phyloP scores from a whole-genome alignment of 2,329 filamentous ascomycete species.

The Microcyclosporella mali region DNA sequence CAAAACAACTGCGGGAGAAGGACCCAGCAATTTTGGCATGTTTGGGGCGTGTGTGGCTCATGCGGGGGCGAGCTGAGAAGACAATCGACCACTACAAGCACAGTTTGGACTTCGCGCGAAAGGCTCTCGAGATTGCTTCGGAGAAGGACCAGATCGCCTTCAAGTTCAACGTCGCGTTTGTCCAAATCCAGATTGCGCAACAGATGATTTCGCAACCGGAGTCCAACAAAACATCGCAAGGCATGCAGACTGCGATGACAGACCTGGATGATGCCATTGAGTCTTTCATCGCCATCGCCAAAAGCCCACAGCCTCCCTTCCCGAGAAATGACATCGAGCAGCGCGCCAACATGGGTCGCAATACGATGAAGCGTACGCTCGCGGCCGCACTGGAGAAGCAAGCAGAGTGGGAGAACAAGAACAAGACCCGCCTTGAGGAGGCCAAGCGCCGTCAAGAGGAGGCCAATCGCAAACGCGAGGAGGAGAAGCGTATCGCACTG shows the following conservation, averaged over 20 bases:
- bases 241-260: conserved; percentile 71
- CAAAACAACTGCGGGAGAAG: conserved; percentile 66
- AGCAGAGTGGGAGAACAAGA: conserved; percentile 86
- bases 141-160: conserved; percentile 71
- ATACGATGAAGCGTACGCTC: conserved; percentile 88
- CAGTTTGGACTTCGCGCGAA: conserved; percentile 57
- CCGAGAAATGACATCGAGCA: conserved; percentile 86
- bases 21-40: conserved; percentile 74
- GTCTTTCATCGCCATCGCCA: conserved; percentile 53
- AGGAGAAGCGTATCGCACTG: conserved; percentile 61
- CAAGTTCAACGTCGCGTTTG: conserved; percentile 96
- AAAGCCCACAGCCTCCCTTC: conserved; percentile 67
- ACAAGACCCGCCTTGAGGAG: conserved; percentile 77
- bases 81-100: conserved; percentile 57
- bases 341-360: conserved; percentile 93
- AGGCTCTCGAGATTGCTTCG: conserved; percentile 69
- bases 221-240: conserved; percentile 66
- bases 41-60: conserved; percentile 79
- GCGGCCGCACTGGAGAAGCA: conserved; percentile 79
- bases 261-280: conserved; percentile 84
- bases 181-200: conserved; percentile 88
- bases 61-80: conserved; percentile 67
- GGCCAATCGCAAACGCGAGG: conserved; percentile 71
- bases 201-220: conserved; percentile 70
- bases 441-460: conserved; percentile 74